Evolutionary conservation across 2,329 filamentous ascomycete species (phyloP), one percentile per base, ranked within the genome.

Genomic region (Phialophora chinensis): DNA sequence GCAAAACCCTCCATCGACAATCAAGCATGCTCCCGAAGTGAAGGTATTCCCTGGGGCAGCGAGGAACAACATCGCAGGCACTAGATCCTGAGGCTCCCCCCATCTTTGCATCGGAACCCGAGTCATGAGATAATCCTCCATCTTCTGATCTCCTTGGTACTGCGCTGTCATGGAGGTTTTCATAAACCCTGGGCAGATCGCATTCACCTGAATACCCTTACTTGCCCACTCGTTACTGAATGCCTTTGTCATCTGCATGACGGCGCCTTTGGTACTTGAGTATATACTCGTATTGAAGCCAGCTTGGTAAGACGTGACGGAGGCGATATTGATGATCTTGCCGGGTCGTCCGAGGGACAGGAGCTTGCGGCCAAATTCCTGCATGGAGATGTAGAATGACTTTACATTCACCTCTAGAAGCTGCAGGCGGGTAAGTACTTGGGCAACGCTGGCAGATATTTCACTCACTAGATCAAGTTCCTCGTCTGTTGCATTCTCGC

Each of bases 221-320:
- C 72, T 69, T 0, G 77, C 79, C 27, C 80, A 72, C 62, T 81
- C 79, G 12, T 79, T 77, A 0, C 73, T 77, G 2, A 81, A 71
- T 1, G 75, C 78, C 63, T 78, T 80, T 11, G 76, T 76, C 4
- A 82, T 75, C 75, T 80, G 77, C 29, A 78, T 66, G 2, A 82
- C 72, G 2, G 74, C 80, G 12, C 79, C 80, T 66, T 82, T 82
- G 11, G 79, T 80, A 3, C 79, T 79, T 57, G 73, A 74, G 58
- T 74, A 71, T 44, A 63, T 66, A 50, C 69, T 72, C 12, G 70
- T 73, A 38, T 63, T 63, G 52, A 63, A 63, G 1, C 65, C 65
- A 25, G 60, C 65, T 29, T 63, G 57, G 31, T 54, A 63, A 20
- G 60, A 62, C 0, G 61, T 67, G 20, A 67, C 50, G 25, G 55